Evolutionary conservation across 768 basidiomycete species (phyloP).

Genomic region (Naganishia antarctica): DNA sequence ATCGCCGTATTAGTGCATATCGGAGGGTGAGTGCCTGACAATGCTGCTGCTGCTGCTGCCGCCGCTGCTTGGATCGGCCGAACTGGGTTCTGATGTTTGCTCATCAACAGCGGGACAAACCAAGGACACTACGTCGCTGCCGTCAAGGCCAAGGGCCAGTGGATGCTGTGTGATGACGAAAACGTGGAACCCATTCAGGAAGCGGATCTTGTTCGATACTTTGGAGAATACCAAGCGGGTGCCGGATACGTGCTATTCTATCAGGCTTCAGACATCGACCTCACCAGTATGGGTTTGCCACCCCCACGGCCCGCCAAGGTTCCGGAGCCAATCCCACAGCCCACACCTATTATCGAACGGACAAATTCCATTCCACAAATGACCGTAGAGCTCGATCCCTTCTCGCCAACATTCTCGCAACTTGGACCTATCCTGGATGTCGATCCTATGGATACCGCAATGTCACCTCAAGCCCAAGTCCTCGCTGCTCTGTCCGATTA

Average conservation of each 20-base stretch:
- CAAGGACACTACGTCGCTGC: slow-evolving; percentile 98
- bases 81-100: no score
- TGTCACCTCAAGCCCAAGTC: slow-evolving; percentile 20
- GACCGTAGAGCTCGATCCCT: slow-evolving; percentile 4
- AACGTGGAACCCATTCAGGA: slow-evolving; percentile 83
- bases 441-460: slow-evolving; percentile 21
- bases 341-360: background rate
- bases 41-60: no score
- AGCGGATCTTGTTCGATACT: slow-evolving; percentile 84
- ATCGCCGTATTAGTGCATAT: slow-evolving; percentile 99
- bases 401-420: slow-evolving; percentile 18
- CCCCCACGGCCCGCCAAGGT: background rate
- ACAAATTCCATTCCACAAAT: background rate
- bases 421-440: slow-evolving; percentile 14
- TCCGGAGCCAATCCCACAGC: background rate
- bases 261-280: slow-evolving; percentile 83
- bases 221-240: slow-evolving; percentile 73
- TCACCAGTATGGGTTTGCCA: slow-evolving; percentile 62
- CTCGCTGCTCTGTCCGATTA: slow-evolving; percentile 15
- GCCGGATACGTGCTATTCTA: slow-evolving; percentile 97
- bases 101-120: slow-evolving; percentile 72
- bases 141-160: slow-evolving; percentile 73
- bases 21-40: slow-evolving; percentile 82
- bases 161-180: slow-evolving; percentile 96
- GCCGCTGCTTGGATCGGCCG: no score